Conservation (phyloP, 2,329 filamentous ascomycete species). For the Cryphonectria parasitica region DNA sequence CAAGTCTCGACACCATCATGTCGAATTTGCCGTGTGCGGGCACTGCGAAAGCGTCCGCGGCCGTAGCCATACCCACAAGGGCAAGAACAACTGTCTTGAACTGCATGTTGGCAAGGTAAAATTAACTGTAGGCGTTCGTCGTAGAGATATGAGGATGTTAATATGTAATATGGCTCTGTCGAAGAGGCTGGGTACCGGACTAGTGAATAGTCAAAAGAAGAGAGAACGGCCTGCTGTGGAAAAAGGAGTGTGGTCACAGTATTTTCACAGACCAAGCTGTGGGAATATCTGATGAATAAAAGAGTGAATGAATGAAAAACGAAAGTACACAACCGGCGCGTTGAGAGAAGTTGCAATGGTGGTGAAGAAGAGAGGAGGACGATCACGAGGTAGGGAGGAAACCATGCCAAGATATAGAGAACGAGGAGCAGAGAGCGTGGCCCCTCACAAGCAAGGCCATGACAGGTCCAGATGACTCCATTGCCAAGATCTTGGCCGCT, state of each 20-base stretch:
- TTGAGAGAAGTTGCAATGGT: constrained; percentile 16
- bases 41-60: constrained; percentile 51
- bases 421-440: constrained; percentile 15
- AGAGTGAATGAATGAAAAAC: constrained; percentile 22
- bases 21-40: constrained; percentile 40
- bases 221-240: constrained; percentile 14
- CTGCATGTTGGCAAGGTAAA: constrained; percentile 49
- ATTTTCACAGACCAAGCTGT: constrained; percentile 15
- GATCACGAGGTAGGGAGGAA: constrained; percentile 7
- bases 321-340: constrained; percentile 25
- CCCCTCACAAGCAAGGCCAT: constrained; percentile 19
- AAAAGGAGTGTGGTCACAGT: constrained; percentile 25
- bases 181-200: constrained; percentile 28
- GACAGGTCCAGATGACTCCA: constrained; percentile 20
- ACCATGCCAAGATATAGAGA: constrained; percentile 19
- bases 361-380: constrained; percentile 14
- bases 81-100: constrained; percentile 53
- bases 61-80: constrained; percentile 52
- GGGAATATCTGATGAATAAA: constrained; percentile 19
- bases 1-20: constrained; percentile 47
- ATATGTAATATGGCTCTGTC: constrained; percentile 15
- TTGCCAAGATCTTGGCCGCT: constrained; percentile 24
- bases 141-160: constrained; percentile 2
- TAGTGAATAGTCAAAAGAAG: constrained; percentile 2
- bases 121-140: neutral